Conservation (phyloP, 2,329 filamentous ascomycete species). For the Aureobasidium sp. region DNA sequence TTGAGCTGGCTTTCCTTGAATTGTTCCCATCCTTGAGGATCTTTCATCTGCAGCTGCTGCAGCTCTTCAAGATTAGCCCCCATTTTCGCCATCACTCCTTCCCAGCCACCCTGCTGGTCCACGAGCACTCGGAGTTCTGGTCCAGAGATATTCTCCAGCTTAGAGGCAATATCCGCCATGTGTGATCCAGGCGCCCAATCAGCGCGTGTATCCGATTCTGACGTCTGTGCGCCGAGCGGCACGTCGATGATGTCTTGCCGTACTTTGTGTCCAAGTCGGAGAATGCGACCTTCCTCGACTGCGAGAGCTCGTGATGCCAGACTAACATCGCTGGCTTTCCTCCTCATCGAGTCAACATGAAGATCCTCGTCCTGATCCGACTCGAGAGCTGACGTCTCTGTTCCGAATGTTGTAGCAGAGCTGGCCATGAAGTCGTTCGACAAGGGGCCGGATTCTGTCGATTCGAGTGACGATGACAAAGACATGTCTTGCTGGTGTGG, state of each 20-base stretch:
- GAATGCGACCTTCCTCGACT: constrained; percentile 63
- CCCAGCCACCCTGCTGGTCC: constrained; percentile 51
- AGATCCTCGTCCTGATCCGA: constrained; percentile 28
- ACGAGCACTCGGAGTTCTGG: constrained; percentile 57
- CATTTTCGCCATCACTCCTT: constrained; percentile 56
- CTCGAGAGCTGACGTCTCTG: constrained; percentile 18
- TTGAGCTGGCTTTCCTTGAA: constrained; percentile 32
- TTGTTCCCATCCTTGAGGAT: constrained; percentile 30
- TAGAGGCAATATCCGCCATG: constrained; percentile 33
- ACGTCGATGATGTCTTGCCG: constrained; percentile 56
- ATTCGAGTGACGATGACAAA: constrained; percentile 17
- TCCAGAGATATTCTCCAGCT: constrained; percentile 47
- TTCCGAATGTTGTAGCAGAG: constrained; percentile 21
- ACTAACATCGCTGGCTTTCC: constrained; percentile 60
- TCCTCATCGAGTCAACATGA: constrained; percentile 35
- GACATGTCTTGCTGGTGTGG: constrained; percentile 1
- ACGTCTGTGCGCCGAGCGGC: constrained; percentile 5
- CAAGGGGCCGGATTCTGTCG: constrained; percentile 9
- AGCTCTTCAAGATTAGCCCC: constrained; percentile 61
- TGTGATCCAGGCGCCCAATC: constrained; percentile 16
- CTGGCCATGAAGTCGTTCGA: constrained; percentile 2
- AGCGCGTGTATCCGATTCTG: constrained; percentile 27
- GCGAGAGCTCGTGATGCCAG: constrained; percentile 58
- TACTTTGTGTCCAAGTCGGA: constrained; percentile 60
- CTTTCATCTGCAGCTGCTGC: constrained; percentile 48